Evolutionary conservation across 1,284 basidiomycete genomes (phyloP).

Genomic region (Uromyces viciae-fabae): DNA sequence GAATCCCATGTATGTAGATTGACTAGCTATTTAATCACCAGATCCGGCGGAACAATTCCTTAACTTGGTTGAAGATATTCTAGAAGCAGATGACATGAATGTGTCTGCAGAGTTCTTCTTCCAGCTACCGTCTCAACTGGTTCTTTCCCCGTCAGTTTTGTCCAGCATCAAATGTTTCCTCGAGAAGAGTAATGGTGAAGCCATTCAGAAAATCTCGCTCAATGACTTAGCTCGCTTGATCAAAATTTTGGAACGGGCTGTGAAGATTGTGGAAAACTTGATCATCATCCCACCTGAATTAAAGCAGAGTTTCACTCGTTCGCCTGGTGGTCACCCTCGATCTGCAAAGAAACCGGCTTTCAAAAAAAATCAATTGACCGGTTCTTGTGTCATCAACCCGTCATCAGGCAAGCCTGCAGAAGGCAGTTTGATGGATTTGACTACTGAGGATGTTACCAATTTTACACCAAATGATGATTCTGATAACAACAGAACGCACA

Average conservation of each 20-base stretch:
- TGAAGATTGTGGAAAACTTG: slow-evolving; percentile 34
- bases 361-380: background rate
- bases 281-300: slow-evolving; percentile 26
- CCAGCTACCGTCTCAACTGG: slow-evolving; percentile 2
- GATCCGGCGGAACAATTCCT: slow-evolving; percentile 15
- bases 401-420: slow-evolving; percentile 4
- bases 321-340: background rate
- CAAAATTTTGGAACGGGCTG: slow-evolving; percentile 33
- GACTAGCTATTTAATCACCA: background rate
- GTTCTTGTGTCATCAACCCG: background rate
- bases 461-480: background rate
- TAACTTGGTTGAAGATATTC: slow-evolving; percentile 32
- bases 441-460: background rate
- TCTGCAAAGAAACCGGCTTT: slow-evolving; percentile 8
- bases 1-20: background rate
- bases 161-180: slow-evolving; percentile 25
- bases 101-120: slow-evolving; percentile 20
- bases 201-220: background rate
- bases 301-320: slow-evolving; percentile 7
- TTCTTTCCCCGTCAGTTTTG: slow-evolving; percentile 14
- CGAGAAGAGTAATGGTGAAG: slow-evolving; percentile 22
- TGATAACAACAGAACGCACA: slow-evolving; percentile 1
- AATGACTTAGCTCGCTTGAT: slow-evolving; percentile 34
- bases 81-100: slow-evolving; percentile 43
- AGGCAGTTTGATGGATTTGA: background rate